A percentile compares a stretch with the other conserved stretches of the same genome.
phyloP scores from a whole-genome alignment of 2,329 filamentous ascomycete genomes.

The Uncinocarpus reesii region DNA sequence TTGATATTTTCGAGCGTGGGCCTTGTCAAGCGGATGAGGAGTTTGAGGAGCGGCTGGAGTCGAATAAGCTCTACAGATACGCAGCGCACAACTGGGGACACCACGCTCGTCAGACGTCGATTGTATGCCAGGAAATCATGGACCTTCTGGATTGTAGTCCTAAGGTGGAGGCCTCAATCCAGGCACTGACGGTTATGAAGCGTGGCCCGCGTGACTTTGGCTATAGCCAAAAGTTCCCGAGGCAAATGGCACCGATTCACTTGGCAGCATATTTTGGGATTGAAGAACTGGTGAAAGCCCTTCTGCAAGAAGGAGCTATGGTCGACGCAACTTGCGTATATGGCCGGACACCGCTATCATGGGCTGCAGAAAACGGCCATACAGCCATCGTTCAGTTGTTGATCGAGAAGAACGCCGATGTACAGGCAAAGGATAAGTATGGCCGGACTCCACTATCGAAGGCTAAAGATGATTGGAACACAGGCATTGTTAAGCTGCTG shows the following conservation, averaged over 20 bases:
- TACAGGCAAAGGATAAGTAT: background rate
- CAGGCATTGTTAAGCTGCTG: background rate
- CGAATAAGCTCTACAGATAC: no score
- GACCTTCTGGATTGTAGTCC: no score
- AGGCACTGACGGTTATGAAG: no score
- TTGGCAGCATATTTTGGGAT: background rate
- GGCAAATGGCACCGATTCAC: background rate
- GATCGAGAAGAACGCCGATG: background rate
- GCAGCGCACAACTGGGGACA: no score
- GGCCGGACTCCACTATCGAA: background rate
- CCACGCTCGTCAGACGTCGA: no score
- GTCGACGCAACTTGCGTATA: background rate
- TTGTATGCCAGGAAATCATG: no score
- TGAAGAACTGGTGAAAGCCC: background rate
- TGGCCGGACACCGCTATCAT: background rate
- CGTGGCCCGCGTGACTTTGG: no score
- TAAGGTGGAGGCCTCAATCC: no score
- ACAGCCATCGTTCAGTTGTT: background rate
- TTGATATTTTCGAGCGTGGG: conserved; percentile 15
- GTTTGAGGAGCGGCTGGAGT: no score
- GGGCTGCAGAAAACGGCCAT: background rate
- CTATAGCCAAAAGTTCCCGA: no score
- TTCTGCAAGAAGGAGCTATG: conserved; percentile 1
- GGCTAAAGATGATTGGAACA: no score
- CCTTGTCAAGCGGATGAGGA: background rate